A percentile compares a stretch with the other conserved stretches of the same genome.
Conservation (phyloP, 2,329 filamentous ascomycete genomes). For the Xylogone sp. region DNA sequence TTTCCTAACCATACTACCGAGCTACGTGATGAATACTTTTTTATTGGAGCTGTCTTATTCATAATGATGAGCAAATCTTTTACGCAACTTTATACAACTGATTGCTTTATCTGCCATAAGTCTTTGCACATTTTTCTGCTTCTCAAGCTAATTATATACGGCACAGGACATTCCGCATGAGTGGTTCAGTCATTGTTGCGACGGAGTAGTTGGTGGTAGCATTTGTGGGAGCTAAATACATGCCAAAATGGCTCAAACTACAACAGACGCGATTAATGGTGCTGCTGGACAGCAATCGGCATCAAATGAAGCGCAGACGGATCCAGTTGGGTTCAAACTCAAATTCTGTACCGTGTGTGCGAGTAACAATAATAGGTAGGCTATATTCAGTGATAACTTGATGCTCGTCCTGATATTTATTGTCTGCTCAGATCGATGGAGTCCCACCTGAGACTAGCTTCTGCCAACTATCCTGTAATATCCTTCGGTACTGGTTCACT, state of each 20-base stretch:
- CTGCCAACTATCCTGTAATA: constrained; percentile 88
- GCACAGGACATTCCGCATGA: constrained; percentile 1
- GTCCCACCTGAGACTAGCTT: constrained; percentile 88
- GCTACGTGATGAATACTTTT: constrained; percentile 17
- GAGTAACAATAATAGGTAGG: constrained; percentile 92
- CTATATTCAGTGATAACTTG: constrained; percentile 6
- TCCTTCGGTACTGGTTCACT: constrained; percentile 96
- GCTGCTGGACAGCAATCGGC: constrained; percentile 6
- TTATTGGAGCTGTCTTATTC: constrained; percentile 35
- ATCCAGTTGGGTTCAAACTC: constrained; percentile 67
- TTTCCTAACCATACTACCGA: background rate
- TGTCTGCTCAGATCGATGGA: constrained; percentile 80
- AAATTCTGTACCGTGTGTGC: constrained; percentile 99
- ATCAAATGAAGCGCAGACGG: constrained; percentile 17
- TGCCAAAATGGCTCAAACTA: constrained; percentile 15
- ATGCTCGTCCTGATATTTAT: constrained; percentile 12
- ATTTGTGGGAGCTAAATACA: background rate
- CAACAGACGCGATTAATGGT: constrained; percentile 12
- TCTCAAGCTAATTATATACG: constrained; percentile 3
- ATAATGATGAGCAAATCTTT: constrained; percentile 26
- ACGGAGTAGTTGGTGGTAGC: background rate
- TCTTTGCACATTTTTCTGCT: background rate
- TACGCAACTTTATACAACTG: constrained; percentile 22
- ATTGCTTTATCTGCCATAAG: constrained; percentile 1
- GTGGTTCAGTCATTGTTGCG: background rate